These are phyloP conservation scores for Gossypium australe DNA, from an alignment of 345 rosid genomes.

Conservation along the genomic window DNA sequence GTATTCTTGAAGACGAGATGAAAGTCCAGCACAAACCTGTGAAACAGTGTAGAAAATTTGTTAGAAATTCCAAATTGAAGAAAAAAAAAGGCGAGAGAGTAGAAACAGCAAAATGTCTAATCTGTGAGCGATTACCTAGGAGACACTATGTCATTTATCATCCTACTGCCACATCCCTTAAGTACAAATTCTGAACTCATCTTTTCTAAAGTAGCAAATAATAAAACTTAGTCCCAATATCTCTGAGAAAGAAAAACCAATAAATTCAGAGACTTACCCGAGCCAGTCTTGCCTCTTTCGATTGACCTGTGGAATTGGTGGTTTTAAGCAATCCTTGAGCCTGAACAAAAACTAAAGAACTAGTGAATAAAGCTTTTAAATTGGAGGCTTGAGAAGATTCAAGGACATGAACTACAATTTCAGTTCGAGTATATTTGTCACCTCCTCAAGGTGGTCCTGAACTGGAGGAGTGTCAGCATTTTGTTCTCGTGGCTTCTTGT, in stretches of 20 bases:
- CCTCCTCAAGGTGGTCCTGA: constrained; percentile 97
- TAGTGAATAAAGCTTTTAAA: constrained; percentile 16
- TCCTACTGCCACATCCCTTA: background rate
- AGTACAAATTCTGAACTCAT: background rate
- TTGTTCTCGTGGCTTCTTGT: constrained; percentile 39
- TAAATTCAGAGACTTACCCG: constrained; percentile 56
- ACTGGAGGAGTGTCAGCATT: constrained; percentile 39
- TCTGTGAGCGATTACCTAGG: background rate
- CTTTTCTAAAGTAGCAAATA: background rate
- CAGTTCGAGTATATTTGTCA: constrained; percentile 23
- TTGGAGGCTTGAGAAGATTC: background rate
- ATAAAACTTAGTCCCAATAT: constrained; percentile 6
- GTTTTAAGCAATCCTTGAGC: constrained; percentile 94
- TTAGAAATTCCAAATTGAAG: background rate
- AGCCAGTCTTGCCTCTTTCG: constrained; percentile 97
- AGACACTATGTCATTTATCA: background rate
- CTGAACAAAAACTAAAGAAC: constrained; percentile 39
- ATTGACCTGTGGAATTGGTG: constrained; percentile 78
- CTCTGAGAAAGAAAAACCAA: background rate
- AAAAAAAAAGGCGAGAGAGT: background rate
- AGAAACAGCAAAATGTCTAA: background rate
- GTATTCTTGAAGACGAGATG: constrained; percentile 93
- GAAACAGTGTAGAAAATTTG: background rate
- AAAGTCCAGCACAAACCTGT: constrained; percentile 95
- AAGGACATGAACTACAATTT: constrained; percentile 8